Percentiles rank a stretch among this genome's conserved stretches.
phyloP scores from a whole-genome alignment of 805 yeast genomes.

The Metschnikowia kunwiensis region DNA sequence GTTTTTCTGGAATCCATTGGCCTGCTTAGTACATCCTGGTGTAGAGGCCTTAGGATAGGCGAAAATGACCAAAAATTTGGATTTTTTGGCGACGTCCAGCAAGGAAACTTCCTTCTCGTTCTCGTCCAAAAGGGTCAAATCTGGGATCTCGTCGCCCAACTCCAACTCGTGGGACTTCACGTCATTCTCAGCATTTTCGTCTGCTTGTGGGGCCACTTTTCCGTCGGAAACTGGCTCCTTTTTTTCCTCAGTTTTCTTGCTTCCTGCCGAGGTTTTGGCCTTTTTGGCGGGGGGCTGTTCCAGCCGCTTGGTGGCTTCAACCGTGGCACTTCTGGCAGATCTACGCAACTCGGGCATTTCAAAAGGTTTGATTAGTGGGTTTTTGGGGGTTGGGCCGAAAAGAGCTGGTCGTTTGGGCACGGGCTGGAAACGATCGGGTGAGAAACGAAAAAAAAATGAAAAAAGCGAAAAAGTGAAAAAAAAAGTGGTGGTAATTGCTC shows the following conservation, averaged over 20 bases:
- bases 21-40: conserved; percentile 96
- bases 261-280: conserved; percentile 9
- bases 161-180: conserved; percentile 24
- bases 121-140: conserved; percentile 61
- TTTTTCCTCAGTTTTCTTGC: conserved; percentile 2
- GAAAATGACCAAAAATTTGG: conserved; percentile 39
- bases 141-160: conserved; percentile 67
- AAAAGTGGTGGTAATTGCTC: too few relatives aligned
- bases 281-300: conserved; percentile 13
- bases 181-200: neutral
- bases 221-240: conserved; percentile 1
- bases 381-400: neutral
- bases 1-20: conserved; percentile 77
- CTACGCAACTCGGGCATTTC: conserved; percentile 21
- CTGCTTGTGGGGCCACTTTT: conserved; percentile 4
- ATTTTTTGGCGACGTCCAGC: conserved; percentile 26
- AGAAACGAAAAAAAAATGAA: neutral
- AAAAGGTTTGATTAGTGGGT: neutral
- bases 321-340: conserved; percentile 16
- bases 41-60: conserved; percentile 93
- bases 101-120: conserved; percentile 53
- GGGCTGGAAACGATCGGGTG: too few relatives aligned
- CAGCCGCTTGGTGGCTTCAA: conserved; percentile 11
- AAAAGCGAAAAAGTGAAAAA: too few relatives aligned
- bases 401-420: neutral